A percentile compares a stretch with the other conserved stretches of the same genome.
phyloP scores from a whole-genome alignment of 306 rosid genomes.

The Fagus crenata region DNA sequence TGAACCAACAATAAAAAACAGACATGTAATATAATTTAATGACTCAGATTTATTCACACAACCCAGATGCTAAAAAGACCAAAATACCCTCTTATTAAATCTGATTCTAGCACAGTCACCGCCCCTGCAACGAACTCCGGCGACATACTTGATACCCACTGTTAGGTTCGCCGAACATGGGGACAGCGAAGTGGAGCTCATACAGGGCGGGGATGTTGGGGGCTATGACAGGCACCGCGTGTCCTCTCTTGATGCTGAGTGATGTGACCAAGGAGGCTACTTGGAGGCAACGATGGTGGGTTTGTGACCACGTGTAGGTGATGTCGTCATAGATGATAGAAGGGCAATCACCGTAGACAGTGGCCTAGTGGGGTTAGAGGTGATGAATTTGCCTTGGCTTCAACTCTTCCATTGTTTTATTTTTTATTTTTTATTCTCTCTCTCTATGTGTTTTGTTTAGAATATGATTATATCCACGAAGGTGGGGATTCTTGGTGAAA shows the following conservation, averaged over 20 bases:
- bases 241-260: conserved; percentile 45
- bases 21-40: too few relatives aligned
- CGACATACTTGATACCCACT: too few relatives aligned
- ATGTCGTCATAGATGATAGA: conserved; percentile 45
- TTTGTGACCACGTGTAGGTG: conserved; percentile 46
- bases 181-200: too few relatives aligned
- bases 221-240: conserved; percentile 58
- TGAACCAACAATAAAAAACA: too few relatives aligned
- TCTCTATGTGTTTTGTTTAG: background rate
- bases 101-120: too few relatives aligned
- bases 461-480: too few relatives aligned
- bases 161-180: too few relatives aligned
- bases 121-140: too few relatives aligned
- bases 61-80: too few relatives aligned
- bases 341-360: conserved; percentile 43
- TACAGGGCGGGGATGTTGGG: conserved; percentile 39
- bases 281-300: conserved; percentile 41
- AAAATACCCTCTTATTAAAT: too few relatives aligned
- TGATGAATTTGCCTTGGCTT: conserved; percentile 1
- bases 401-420: conserved; percentile 22
- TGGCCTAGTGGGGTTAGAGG: conserved; percentile 61
- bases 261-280: conserved; percentile 48
- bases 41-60: too few relatives aligned
- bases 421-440: background rate
- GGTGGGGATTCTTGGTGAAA: too few relatives aligned